These are phyloP conservation scores for Trypanosoma scelopori DNA, from an alignment of 208 protist species.

Conservation along the genomic window DNA sequence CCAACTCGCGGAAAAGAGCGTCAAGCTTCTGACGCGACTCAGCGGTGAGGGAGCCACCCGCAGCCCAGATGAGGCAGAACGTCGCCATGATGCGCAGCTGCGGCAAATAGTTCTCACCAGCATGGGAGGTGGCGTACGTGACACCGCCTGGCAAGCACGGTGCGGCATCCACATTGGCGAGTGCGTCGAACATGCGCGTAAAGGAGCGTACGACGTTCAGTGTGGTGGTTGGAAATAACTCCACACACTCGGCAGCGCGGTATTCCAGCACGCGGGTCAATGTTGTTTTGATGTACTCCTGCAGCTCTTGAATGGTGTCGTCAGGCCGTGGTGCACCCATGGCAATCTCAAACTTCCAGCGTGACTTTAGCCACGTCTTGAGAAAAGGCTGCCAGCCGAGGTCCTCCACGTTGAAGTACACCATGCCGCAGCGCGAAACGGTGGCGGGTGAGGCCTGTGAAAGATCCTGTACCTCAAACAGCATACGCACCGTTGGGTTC, in stretches of 20 bases:
- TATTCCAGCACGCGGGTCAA: conserved; percentile 79
- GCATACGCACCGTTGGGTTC: conserved; percentile 93
- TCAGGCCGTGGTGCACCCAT: conserved; percentile 92
- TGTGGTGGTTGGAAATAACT: conserved; percentile 89
- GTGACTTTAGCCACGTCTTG: conserved; percentile 92
- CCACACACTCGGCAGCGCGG: conserved; percentile 76
- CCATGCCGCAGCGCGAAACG: conserved; percentile 98
- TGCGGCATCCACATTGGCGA: conserved; percentile 87
- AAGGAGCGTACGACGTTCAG: conserved; percentile 93
- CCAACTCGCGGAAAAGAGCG: conserved; percentile 93
- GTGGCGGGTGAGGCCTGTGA: conserved; percentile 98
- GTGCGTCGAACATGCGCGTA: conserved; percentile 94
- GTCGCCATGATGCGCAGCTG: conserved; percentile 95
- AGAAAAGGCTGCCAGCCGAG: conserved; percentile 95
- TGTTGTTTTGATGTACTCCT: conserved; percentile 87
- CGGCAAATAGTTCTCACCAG: conserved; percentile 86
- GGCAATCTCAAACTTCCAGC: conserved; percentile 79
- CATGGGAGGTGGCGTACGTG: conserved; percentile 76
- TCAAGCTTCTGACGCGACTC: conserved; percentile 93
- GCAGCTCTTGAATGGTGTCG: conserved; percentile 76
- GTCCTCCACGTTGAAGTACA: conserved; percentile 96
- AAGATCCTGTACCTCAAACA: conserved; percentile 99
- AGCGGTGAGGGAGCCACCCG: conserved; percentile 92
- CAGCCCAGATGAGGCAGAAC: conserved; percentile 96
- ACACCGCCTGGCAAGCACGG: conserved; percentile 59